phyloP scores from a whole-genome alignment of 2,329 filamentous ascomycete genomes.

The Peltaster fructicola region DNA sequence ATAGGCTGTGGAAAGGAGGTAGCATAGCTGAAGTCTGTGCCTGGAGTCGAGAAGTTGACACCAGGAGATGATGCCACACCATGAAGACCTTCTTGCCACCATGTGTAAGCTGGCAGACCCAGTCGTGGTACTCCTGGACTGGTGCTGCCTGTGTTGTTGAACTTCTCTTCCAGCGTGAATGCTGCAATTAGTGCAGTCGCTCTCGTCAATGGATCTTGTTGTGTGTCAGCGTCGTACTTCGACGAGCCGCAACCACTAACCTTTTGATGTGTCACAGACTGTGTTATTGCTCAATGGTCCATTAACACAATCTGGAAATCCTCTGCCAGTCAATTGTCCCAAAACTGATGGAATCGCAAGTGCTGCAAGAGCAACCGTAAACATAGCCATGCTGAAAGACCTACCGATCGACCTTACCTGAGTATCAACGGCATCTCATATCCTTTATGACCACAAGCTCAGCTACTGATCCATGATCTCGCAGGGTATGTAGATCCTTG shows the following conservation, averaged over 20 bases:
- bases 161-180: constrained; percentile 36
- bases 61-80: constrained; percentile 35
- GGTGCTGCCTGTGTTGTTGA: constrained; percentile 33
- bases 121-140: constrained; percentile 36
- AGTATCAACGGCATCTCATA: no score
- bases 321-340: constrained; percentile 4
- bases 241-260: constrained; percentile 17
- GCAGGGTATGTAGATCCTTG: no score
- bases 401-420: no score
- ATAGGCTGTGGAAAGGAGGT: constrained; percentile 52
- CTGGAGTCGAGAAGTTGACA: constrained; percentile 34
- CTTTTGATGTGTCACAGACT: constrained; percentile 34
- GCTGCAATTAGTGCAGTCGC: constrained; percentile 32
- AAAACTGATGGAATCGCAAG: no score
- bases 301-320: constrained; percentile 33
- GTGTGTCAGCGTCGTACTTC: constrained; percentile 2
- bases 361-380: no score
- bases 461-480: no score
- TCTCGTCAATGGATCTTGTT: constrained; percentile 8
- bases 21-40: constrained; percentile 39
- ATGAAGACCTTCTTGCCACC: constrained; percentile 47
- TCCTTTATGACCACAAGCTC: no score
- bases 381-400: no score
- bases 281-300: constrained; percentile 32
- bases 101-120: constrained; percentile 40